Evolutionary conservation across 1,139 yeast genomes (phyloP), one percentile per base, ranked within the genome.

Genomic region (Spathaspora sp.): DNA sequence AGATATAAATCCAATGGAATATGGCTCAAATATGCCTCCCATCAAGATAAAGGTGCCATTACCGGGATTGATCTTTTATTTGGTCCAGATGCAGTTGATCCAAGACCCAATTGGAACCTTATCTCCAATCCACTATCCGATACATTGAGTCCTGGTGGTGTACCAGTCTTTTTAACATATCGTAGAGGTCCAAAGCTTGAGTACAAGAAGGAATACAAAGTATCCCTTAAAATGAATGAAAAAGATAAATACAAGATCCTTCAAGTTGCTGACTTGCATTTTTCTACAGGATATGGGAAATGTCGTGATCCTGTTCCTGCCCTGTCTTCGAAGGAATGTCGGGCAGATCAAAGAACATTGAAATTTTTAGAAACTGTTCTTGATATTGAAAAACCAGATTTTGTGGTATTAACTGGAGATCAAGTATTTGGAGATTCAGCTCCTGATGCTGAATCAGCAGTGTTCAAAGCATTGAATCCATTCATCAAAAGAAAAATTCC

Each of bases 181-280:
- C 49, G 72, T 47, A 44, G 60, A 41, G 63, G 70, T 5, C 55
- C 57, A 7, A 56, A 51, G 40, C 33, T 48, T 43, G 57, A 64
- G 57, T 68, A 67, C 51, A 57, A 57, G 17, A 50, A 51, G 38
- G 46, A 53, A 17, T 49, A 58, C 18, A 58, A 49, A 41, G 56
- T 48, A 39, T 52, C 59, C 1, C 56, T 72, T 42, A 64, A 66
- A 48, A 56, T 70, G 46, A 51, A 56, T 29, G 47, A 52, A 3
- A 63, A 76, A 26, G 82, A 77, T 2, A 79, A 74, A 51, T 87
- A 86, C 64, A 89, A 87, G 61, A 82, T 91, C 39, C 65, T 89
- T 11, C 97, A 91, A 61, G 78, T 90, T 2, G 95, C 97, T 0
- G 98, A 91, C 61, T 68, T 90, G 48, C 97, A 91, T 63, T 82